Base-by-base conservation (phyloP, 768 basidiomycete species). In the Kwoniella bestiolae region DNA sequence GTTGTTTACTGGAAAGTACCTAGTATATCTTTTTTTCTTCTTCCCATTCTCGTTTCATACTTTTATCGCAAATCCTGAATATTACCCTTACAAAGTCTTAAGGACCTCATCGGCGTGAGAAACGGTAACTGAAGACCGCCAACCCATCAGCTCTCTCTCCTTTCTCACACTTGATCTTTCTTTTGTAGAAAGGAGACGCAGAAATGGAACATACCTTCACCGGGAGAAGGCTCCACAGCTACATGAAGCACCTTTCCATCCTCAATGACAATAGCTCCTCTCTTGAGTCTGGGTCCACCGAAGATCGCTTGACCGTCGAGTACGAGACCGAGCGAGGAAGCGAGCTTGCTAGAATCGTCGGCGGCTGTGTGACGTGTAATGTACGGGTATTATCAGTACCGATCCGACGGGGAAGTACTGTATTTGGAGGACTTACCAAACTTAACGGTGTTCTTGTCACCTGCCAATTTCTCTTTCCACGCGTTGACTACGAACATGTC, bases 211-310 rank as follows among this genome's bases (percentile, higher is more conserved):
- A 71, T 65, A 74, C 72, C 67, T 50, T 84, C 76, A 18, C 79
- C 73, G 25, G 86, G 84, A 9, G 82, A 80, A 0, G 82, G 77
- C 77, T 89, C 88, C 1, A 88, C 84, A 25, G 79, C 85, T 59
- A 91, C 71, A 72, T 89, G 88, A 66, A 85, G 86, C 72, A 92
- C 86, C 66, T 87, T 85, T 58, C 90, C 84, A 75, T 90, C 84
- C 50, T 92, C 88, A 45, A 80, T 74, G 62, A 80, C 73, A 23
- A 80, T 44, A 11, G 75, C 79, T 31, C 73, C 73, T 45, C 79
- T 88, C 85, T 88, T 89, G 55, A 88, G 85, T 47, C 91, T 88
- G 1, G 86, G 86, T 9, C 85, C 85, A 21, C 90, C 91, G 14
- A 92, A 85, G 14, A 87, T 74, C 3, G 83, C 81, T 8, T 87